Conservation (phyloP, 2,329 filamentous ascomycete genomes). For the Penicillium olsonii region DNA sequence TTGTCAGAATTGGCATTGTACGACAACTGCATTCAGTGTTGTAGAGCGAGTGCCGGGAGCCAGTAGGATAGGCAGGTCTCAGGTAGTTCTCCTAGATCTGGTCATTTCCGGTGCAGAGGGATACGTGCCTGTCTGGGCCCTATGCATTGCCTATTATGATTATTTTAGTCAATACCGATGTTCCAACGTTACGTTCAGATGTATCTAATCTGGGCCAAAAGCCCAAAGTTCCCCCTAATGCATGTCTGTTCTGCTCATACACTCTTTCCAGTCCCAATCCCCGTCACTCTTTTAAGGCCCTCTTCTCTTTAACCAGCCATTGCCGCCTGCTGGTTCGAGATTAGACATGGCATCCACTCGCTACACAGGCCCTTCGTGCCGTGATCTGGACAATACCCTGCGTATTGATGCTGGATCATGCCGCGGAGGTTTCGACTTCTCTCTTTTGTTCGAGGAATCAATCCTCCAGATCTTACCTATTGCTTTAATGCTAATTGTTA, state of each 20-base stretch:
- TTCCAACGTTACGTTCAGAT: conserved; percentile 14
- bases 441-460: conserved; percentile 49
- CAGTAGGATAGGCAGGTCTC: conserved; percentile 15
- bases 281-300: conserved; percentile 10
- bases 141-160: neutral
- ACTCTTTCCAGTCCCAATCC: conserved; percentile 8
- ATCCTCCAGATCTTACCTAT: conserved; percentile 42
- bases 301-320: conserved; percentile 19
- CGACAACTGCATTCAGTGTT: conserved; percentile 19
- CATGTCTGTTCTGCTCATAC: conserved; percentile 10
- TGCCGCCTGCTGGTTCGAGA: conserved; percentile 17
- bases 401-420: conserved; percentile 36
- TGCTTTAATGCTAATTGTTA: conserved; percentile 36
- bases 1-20: conserved; percentile 17
- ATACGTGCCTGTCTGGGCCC: conserved; percentile 12
- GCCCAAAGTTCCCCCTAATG: conserved; percentile 11
- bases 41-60: conserved; percentile 18
- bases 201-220: conserved; percentile 23
- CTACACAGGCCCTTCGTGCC: conserved; percentile 30
- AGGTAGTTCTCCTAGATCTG: conserved; percentile 23
- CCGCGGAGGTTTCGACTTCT: conserved; percentile 47
- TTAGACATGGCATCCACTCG: conserved; percentile 30
- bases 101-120: conserved; percentile 25
- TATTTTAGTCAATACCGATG: neutral
- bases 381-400: conserved; percentile 37